Base-by-base conservation (phyloP, 306 rosid species). In the Prunus padus region DNA sequence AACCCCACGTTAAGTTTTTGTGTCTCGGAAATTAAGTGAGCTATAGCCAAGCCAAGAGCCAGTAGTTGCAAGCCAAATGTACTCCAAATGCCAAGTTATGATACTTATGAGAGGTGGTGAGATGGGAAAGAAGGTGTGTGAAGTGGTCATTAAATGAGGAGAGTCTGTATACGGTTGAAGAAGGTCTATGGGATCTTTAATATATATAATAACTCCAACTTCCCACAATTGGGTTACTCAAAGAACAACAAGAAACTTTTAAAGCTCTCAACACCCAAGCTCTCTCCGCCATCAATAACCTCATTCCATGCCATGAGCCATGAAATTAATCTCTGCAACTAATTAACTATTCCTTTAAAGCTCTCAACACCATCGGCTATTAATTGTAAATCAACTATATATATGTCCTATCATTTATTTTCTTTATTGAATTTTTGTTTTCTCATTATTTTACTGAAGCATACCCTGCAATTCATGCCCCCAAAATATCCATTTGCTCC, bases 261-360 rank as follows among this genome's bases (percentile, higher is more conserved):
- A 86, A 92, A 86, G 89, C 89, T 82, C 89, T 84, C 96, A 88
- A 86, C 93, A 86, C 90, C 93, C 65, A 59, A 59, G 15, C 87
- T 54, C 66, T 81, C 69, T 76, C 86, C 71, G 31, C 88, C 88
- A 86, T 87, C 82, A 49, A 77, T 78, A 86, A 81, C 74, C 77
- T 78, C 80, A 42, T 75, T 57, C 74, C 80, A 71, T 77, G 86
- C 78, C 67, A 31, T 62, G 61, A 77, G 45, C 74, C 81, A 50
- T 84, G 50, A 82, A 60, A 84, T 80, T 85, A 77, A 83, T 64
- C 84, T 37, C 82, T 67, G 76, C 73, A 67, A 80, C 70, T 78
- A 81, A 42, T 33, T 55, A 46, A 33, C 30, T 31, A 60, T 46
- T 76, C 87, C 77, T 80, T 83, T 56, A 85, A 67, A 73, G 66